Conservation (phyloP, 106 monocot species). For the Alisma plantagoaquatica region DNA sequence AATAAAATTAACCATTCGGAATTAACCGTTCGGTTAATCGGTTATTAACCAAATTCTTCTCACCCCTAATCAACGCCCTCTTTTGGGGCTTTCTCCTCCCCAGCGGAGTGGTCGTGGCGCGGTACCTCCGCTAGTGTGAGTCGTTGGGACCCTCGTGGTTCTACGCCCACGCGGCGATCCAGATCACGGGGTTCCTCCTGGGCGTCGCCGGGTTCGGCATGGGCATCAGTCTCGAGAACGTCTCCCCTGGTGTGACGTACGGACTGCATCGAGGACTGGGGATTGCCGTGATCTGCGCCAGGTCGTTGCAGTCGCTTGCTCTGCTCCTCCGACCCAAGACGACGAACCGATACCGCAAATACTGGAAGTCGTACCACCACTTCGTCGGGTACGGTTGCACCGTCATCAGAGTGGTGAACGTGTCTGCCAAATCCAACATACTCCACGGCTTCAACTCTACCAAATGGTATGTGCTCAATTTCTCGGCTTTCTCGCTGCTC, state of each 20-base stretch:
- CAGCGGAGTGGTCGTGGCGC: constrained; percentile 41
- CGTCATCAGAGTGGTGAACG: constrained; percentile 71
- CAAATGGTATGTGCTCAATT: background rate
- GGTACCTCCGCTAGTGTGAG: constrained; percentile 53
- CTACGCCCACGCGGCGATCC: constrained; percentile 57
- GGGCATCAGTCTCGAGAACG: constrained; percentile 45
- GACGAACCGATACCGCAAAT: constrained; percentile 55
- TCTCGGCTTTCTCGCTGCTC: background rate
- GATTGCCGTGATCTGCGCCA: constrained; percentile 33
- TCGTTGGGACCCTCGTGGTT: constrained; percentile 58
- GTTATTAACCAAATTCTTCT: too few species aligned
- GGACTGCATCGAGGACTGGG: constrained; percentile 48
- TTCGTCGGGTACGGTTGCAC: constrained; percentile 70
- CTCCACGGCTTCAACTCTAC: constrained; percentile 7
- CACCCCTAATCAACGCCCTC: too few species aligned
- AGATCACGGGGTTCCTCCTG: constrained; percentile 34
- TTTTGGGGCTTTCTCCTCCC: constrained; percentile 73
- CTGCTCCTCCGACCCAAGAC: constrained; percentile 61
- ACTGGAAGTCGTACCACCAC: constrained; percentile 96
- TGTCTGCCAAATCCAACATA: too few species aligned
- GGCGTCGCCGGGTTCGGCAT: constrained; percentile 39
- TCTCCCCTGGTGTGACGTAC: constrained; percentile 36
- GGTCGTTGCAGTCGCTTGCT: constrained; percentile 53
- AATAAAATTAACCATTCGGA: too few species aligned
- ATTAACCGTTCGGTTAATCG: too few species aligned